Evolutionary conservation across 2,329 filamentous ascomycete genomes (phyloP).

Genomic region (Ciborinia camelliae): DNA sequence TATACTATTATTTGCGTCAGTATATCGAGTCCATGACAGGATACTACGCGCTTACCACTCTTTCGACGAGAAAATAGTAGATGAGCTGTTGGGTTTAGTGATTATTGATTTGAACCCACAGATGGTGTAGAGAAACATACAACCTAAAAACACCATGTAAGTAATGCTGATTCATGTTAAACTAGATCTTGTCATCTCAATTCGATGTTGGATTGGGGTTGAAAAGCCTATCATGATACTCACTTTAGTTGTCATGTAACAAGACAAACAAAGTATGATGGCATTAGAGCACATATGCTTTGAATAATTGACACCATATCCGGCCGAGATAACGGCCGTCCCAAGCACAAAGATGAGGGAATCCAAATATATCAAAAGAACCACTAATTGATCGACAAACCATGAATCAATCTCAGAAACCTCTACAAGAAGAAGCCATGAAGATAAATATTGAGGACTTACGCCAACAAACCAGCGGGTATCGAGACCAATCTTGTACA

Average conservation of each 20-base stretch:
- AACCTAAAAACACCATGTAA: neutral
- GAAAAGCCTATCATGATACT: neutral
- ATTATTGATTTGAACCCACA: neutral
- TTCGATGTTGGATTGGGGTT: fast-evolving
- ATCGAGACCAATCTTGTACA: slow-evolving; percentile 29
- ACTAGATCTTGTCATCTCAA: no score
- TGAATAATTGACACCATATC: slow-evolving; percentile 53
- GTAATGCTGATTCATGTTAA: no score
- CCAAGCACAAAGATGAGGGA: slow-evolving; percentile 59
- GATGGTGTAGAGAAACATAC: neutral
- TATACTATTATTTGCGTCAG: slow-evolving; percentile 35
- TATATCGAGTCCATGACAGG: neutral
- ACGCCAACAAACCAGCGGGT: slow-evolving; percentile 34
- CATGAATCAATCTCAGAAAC: neutral
- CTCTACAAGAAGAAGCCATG: neutral
- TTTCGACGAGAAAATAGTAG: slow-evolving; percentile 64
- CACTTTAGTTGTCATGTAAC: slow-evolving; percentile 62
- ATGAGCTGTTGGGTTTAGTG: slow-evolving; percentile 42
- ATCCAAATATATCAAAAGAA: slow-evolving; percentile 57
- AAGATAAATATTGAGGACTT: slow-evolving; percentile 12
- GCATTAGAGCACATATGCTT: slow-evolving; percentile 52
- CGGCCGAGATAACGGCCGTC: slow-evolving; percentile 54
- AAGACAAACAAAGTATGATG: slow-evolving; percentile 58
- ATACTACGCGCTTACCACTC: slow-evolving; percentile 44
- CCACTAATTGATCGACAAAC: slow-evolving; percentile 46